Base-by-base conservation (phyloP, 2,329 filamentous ascomycete genomes). In the Colletotrichum kahawae region DNA sequence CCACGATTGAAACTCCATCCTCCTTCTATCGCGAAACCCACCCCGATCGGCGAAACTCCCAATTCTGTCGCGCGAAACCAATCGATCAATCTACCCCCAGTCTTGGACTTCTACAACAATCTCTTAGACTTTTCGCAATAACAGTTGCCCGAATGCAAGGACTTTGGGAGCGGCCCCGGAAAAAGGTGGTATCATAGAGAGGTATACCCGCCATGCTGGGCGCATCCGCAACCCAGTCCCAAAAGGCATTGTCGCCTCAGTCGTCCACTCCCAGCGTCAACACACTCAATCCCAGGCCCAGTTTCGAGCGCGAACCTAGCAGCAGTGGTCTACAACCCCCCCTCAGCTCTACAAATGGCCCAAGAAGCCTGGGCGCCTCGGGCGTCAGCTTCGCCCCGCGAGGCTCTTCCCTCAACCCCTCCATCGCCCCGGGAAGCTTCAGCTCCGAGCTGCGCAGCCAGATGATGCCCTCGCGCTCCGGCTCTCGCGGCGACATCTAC, bases 391-490 rank as follows among this genome's bases (percentile, higher is more conserved):
- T 92, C 82, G 91, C 89, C 64, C 90, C 92, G 21, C 91, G 94
- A 68, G 91, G 90, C 68, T 89, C 92, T 77, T 95, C 94, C 64
- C 89, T 95, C 80, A 93, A 93, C 76, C 91, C 94, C 16, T 92
- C 92, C 43, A 89, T 92, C 70, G 92, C 91, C 31, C 93, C 93
- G 2, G 96, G 96, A 57, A 98, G 95, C 87, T 98, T 98, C 88
- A 97, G 93, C 80, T 93, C 95, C 38, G 96, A 98, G 75, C 85
- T 98, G 79, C 95, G 94, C 81, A 95, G 93, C 80, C 90, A 92
- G 82, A 90, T 93, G 81, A 90, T 92, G 79, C 87, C 90, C 29
- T 92, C 93, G 59, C 90, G 94, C 70, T 89, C 90, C 64, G 92
- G 92, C 33, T 90, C 92, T 60, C 88, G 90, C 66, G 88, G 88